A percentile compares a stretch with the other conserved stretches of the same genome.
These are phyloP conservation scores for Plasmodium yoelii DNA, from an alignment of 169 alveolate species.

Conservation along the genomic window DNA sequence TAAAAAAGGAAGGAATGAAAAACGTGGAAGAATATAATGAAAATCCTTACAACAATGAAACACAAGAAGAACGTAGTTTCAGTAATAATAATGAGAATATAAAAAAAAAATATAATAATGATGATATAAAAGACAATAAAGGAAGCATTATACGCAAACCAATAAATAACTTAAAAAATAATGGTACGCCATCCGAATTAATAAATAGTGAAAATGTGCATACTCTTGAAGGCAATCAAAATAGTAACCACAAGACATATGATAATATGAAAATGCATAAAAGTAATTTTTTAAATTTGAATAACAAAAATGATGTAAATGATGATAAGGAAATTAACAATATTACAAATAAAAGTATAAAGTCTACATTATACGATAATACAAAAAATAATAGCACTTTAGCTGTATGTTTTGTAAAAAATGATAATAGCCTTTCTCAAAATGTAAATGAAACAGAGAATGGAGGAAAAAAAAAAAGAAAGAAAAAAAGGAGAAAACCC, in stretches of 20 bases:
- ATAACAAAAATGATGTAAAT: slow-evolving; percentile 1
- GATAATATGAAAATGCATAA: background rate
- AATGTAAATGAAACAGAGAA: slow-evolving; percentile 1
- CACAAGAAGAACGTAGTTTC: background rate
- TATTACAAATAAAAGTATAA: background rate
- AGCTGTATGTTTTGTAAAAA: background rate
- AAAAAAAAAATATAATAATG: slow-evolving; percentile 2
- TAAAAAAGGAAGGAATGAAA: slow-evolving; percentile 26
- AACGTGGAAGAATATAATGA: slow-evolving; percentile 14
- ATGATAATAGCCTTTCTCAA: background rate
- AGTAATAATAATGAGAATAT: background rate
- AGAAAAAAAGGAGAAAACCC: slow-evolving; percentile 4
- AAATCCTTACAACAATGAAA: slow-evolving; percentile 9
- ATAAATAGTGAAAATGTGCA: slow-evolving; percentile 11
- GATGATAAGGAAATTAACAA: slow-evolving; percentile 4
- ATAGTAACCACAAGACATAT: background rate
- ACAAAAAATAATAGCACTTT: background rate
- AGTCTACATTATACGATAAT: background rate
- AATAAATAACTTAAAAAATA: slow-evolving; percentile 3
- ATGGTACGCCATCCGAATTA: background rate
- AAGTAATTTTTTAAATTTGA: background rate
- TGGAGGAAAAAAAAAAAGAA: slow-evolving; percentile 6
- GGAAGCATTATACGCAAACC: background rate
- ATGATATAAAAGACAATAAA: background rate
- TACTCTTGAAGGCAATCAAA: background rate